Conservation (phyloP, 345 rosid genomes). For the Populus tremula region DNA sequence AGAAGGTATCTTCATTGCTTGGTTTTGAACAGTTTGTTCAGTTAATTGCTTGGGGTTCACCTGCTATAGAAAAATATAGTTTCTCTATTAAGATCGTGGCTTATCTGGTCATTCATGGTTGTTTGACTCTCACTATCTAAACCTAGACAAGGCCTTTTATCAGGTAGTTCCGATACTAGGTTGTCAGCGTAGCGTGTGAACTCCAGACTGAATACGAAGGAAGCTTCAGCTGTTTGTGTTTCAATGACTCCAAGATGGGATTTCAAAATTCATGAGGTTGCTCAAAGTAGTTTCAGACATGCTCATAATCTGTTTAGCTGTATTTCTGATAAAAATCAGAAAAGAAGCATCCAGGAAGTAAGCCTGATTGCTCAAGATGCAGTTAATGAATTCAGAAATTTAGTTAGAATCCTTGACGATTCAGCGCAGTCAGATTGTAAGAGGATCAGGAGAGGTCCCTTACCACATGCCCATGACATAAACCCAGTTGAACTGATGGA, state of each 20-base stretch:
- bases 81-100: background rate
- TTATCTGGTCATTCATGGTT: background rate
- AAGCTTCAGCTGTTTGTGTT: constrained; percentile 18
- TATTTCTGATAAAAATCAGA: constrained; percentile 26
- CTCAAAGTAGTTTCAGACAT: constrained; percentile 28
- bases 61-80: background rate
- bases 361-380: constrained; percentile 27
- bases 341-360: constrained; percentile 28
- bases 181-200: background rate
- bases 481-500: constrained; percentile 34
- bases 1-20: background rate
- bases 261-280: constrained; percentile 24
- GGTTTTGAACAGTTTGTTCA: background rate
- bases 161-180: background rate
- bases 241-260: constrained; percentile 27
- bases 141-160: background rate
- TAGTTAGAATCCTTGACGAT: constrained; percentile 29
- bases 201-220: constrained; percentile 3
- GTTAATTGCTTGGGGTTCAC: background rate
- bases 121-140: background rate
- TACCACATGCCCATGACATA: constrained; percentile 14
- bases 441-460: constrained; percentile 38
- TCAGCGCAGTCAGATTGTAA: constrained; percentile 18
- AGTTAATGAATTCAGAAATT: constrained; percentile 25
- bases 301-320: constrained; percentile 27